Conservation (phyloP, 306 rosid species). For the Pyrus betulifolia region DNA sequence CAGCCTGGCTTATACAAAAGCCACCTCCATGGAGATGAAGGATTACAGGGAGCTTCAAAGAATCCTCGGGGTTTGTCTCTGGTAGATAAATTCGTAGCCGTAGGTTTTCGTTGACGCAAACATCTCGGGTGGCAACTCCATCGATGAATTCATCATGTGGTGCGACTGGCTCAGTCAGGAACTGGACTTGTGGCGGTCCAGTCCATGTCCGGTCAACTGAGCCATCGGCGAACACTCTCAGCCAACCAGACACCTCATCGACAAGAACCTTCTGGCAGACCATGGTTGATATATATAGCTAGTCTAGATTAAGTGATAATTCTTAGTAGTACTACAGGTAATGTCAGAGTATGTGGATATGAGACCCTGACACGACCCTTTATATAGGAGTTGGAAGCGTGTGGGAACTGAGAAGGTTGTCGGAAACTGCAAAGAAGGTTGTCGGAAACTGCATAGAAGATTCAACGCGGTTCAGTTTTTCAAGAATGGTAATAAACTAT, state of each 20-base stretch:
- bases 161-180: constrained; percentile 41
- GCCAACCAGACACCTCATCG: constrained; percentile 67
- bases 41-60: constrained; percentile 30
- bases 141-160: constrained; percentile 40
- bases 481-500: neutral
- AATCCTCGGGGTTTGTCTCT: constrained; percentile 11
- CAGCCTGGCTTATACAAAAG: constrained; percentile 60
- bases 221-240: constrained; percentile 48
- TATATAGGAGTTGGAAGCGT: neutral
- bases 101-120: constrained; percentile 4
- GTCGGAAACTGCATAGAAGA: neutral
- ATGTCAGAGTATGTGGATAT: neutral
- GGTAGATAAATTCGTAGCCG: constrained; percentile 43
- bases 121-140: constrained; percentile 46
- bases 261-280: constrained; percentile 9
- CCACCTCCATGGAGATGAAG: constrained; percentile 74
- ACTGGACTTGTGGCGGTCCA: constrained; percentile 38
- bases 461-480: neutral
- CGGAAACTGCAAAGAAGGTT: no score
- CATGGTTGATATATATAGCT: neutral
- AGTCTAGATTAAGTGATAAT: neutral
- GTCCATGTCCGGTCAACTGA: constrained; percentile 66
- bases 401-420: neutral
- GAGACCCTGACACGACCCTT: no score
- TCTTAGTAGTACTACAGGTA: neutral